phyloP scores from a whole-genome alignment of 805 yeast genomes.

The Ogataea haglerorum region DNA sequence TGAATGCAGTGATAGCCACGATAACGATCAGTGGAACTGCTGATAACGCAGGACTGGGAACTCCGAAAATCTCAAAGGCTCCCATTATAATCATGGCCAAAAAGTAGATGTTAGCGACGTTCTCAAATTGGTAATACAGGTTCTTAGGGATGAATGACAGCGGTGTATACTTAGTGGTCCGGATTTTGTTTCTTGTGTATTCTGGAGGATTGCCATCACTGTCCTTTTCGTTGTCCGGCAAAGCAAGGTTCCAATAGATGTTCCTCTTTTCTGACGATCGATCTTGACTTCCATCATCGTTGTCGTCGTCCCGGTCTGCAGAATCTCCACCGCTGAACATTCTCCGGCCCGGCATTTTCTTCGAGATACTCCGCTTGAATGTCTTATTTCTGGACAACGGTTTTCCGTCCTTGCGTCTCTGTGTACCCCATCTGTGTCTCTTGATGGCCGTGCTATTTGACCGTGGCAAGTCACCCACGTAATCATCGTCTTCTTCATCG shows the following conservation, averaged over 20 bases:
- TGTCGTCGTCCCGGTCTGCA: slow-evolving; percentile 30
- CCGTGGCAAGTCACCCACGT: slow-evolving; percentile 21
- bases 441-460: slow-evolving; percentile 56
- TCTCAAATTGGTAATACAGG: slow-evolving; percentile 72
- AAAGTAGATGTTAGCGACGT: slow-evolving; percentile 89
- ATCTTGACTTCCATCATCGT: slow-evolving; percentile 29
- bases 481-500: slow-evolving; percentile 26
- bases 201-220: slow-evolving; percentile 50
- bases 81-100: slow-evolving; percentile 76
- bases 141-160: slow-evolving; percentile 85
- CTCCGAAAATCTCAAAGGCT: slow-evolving; percentile 74
- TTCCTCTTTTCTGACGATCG: slow-evolving; percentile 37
- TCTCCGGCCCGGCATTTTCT: slow-evolving; percentile 20
- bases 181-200: slow-evolving; percentile 87
- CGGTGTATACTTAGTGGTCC: slow-evolving; percentile 95
- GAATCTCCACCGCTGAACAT: slow-evolving; percentile 24
- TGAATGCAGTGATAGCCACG: slow-evolving; percentile 68
- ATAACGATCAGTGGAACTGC: slow-evolving; percentile 80
- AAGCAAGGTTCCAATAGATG: slow-evolving; percentile 54
- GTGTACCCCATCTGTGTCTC: slow-evolving; percentile 89
- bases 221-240: slow-evolving; percentile 58
- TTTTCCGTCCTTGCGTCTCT: slow-evolving; percentile 66
- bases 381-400: slow-evolving; percentile 63
- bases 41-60: slow-evolving; percentile 69
- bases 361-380: slow-evolving; percentile 27